Evolutionary conservation across 768 basidiomycete genomes (phyloP), one percentile per base, ranked within the genome.

Genomic region (Suillus lakei): DNA sequence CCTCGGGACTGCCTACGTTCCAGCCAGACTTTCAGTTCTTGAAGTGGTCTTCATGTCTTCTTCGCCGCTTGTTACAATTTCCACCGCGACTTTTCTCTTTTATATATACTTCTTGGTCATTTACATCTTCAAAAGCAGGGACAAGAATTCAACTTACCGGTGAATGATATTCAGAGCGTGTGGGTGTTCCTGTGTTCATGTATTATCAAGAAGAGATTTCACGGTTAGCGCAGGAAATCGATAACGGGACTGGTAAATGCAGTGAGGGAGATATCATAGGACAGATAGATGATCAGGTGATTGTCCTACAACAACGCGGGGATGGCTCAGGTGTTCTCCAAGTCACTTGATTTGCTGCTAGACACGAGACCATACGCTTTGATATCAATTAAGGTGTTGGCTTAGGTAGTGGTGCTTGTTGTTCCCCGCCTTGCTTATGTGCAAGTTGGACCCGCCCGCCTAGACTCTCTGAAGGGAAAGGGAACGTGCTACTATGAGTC

Each of bases 1-100:
- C 44, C 66, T 77, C 5, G 71, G 76, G 10, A 68, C 67, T 1
- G 70, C 76, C 1, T 71, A 73, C 26, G 74, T 77, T 26, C 75
- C 75, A 2, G 75, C 71, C 28, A 69, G 74, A 3, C 38, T 74
- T n/a, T 71, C 74, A 0, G 23, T 23, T 21, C 54, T 65, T 4
- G 66, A 71, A n/a, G 46, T 74, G 23, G 53, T 77, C 23, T 77
- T 76, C 18, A 71, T 70, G 3, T 61, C 71, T 6, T 73, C 73
- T 4, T 66, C 75, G 13, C 76, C 76, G 0, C 70, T 75, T 66
- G 67, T 77, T 64, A 67, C 64, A 0, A 56, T 72, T 15, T 63
- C 75, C 21, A 77, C 55, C 9, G 69, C 56, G 4, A 48, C 73
- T 26, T 72, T 76, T 38, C 65, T 13, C 10, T 61, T 58, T 73